Base-by-base conservation (phyloP, 1,284 basidiomycete species). In the Marasmius fiardii region DNA sequence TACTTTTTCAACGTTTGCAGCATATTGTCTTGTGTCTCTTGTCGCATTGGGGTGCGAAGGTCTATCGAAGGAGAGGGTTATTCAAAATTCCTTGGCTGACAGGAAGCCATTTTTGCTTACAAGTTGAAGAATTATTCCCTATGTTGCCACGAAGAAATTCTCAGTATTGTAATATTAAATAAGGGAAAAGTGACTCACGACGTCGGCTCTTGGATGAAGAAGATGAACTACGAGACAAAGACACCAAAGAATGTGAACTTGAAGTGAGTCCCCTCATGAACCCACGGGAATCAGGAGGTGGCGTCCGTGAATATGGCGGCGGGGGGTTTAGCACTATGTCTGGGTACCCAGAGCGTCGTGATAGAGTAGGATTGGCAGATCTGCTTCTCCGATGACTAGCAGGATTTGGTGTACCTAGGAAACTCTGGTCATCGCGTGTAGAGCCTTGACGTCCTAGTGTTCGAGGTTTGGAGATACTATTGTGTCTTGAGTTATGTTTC, bases 1-100 rank as follows among this genome's bases (percentile, higher is more conserved):
- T 74, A 79, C 48, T 65, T 63, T 50, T 60, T 58, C 26, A 78
- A 66, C 4, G 63, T 65, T 50, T 67, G 63, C 20, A 74, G 62
- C 14, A 66, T 68, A 48, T 70, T 61, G 43, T 71, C 71, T 51
- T 44, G 21, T 2, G 52, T 51, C 54, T 52, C 37, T 26, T 49
- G 47, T 18, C 47, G 47, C 47, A 49, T 33, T 1, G 47, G 47
- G 14, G 24, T 28, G 8, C 47, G 47, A 33, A 49, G 47, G n/a
- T 49, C 47, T 49, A 10, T 31, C 24, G 12, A n/a, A 8, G n/a
- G n/a, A 4, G 14, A 20, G 7, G 26, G 44, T 41, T 20, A 24
- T 31, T 28, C 11, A 28, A 24, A 7, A 23, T 24, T n/a, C 7
- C 24, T 20, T n/a, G 20, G 44, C n/a, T 8, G 44, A 11, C 12